Evolutionary conservation across 768 basidiomycete genomes (phyloP).

Genomic region (Hypholoma fasciculare): DNA sequence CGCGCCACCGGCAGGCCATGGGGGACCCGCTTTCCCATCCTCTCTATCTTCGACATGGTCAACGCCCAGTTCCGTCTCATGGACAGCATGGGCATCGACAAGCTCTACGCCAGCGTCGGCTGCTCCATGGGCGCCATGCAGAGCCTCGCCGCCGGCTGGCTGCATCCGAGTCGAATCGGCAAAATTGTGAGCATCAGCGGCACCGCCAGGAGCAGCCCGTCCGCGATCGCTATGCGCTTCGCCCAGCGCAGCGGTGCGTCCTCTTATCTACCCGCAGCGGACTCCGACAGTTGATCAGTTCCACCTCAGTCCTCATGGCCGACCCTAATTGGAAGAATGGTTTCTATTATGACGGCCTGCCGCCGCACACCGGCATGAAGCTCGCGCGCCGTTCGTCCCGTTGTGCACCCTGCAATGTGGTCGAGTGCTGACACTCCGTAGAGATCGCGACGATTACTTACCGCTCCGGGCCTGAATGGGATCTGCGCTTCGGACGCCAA

Average conservation of each 20-base stretch:
- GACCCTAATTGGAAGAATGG: slow-evolving; percentile 99
- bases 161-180: slow-evolving; percentile 84
- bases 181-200: slow-evolving; percentile 95
- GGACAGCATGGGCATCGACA: slow-evolving; percentile 80
- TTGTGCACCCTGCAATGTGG: background rate
- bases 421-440: slow-evolving; percentile 27
- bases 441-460: slow-evolving; percentile 99
- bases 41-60: slow-evolving; percentile 98
- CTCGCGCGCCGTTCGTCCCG: slow-evolving; percentile 78
- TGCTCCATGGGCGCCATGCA: slow-evolving; percentile 99
- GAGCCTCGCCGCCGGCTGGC: slow-evolving; percentile 92
- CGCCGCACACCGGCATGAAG: slow-evolving; percentile 98
- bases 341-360: slow-evolving; percentile 94
- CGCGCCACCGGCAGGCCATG: slow-evolving; percentile 69
- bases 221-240: slow-evolving; percentile 93
- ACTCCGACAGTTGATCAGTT: background rate
- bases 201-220: slow-evolving; percentile 88
- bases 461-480: slow-evolving; percentile 99
- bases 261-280: background rate
- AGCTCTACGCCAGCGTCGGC: slow-evolving; percentile 91
- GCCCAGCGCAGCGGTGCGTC: slow-evolving; percentile 92
- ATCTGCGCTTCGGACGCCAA: slow-evolving; percentile 91
- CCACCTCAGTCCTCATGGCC: slow-evolving; percentile 85
- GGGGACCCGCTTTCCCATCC: slow-evolving; percentile 87
- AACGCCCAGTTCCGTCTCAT: slow-evolving; percentile 87